Conservation (phyloP, 2,329 filamentous ascomycete genomes). For the Cordyceps fumosorosea region DNA sequence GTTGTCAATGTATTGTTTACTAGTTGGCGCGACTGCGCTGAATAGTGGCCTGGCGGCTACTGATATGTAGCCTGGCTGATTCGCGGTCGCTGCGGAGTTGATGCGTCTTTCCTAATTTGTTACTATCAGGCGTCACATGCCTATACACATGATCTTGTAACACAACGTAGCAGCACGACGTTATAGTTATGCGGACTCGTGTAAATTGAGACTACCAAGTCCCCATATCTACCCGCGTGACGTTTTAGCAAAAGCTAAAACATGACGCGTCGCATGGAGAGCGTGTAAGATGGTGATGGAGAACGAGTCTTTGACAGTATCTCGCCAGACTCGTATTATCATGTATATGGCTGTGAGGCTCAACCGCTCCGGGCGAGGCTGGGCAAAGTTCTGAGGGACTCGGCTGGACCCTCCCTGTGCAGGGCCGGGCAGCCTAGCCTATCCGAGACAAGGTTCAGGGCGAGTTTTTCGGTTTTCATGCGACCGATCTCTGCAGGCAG, state of each 20-base stretch:
- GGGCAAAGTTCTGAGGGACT: not conserved
- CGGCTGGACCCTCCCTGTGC: not conserved
- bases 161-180: not conserved
- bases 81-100: not conserved
- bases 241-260: not conserved
- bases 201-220: not conserved
- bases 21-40: not conserved
- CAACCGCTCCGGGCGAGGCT: not conserved
- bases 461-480: not conserved
- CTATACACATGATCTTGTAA: not conserved
- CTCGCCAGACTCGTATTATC: not conserved
- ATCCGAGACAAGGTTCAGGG: not conserved
- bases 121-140: too few species aligned
- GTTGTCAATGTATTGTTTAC: not conserved
- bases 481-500: slow-evolving; percentile 7
- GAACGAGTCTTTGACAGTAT: too few species aligned
- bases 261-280: not conserved
- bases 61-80: too few species aligned
- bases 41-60: not conserved
- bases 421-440: slow-evolving; percentile 1
- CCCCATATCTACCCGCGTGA: not conserved
- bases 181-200: not conserved
- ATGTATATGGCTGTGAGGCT: not conserved
- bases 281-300: too few species aligned
- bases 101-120: not conserved